Base-by-base conservation (phyloP, 1,284 basidiomycete species). In the Ceratobasidium sp. region DNA sequence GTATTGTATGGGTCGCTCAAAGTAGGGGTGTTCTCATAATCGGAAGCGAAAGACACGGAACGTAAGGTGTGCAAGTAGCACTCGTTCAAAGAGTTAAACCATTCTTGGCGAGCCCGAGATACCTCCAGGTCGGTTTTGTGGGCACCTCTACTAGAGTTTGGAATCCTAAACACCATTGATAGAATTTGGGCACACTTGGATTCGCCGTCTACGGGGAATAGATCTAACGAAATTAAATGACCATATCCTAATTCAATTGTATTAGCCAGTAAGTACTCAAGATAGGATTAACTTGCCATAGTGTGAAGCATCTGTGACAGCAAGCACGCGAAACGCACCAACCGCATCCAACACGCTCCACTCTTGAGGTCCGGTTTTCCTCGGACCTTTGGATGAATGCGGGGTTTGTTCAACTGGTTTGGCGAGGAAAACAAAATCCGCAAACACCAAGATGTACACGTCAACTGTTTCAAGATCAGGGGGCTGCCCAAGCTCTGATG, bases 371-470 rank as follows among this genome's bases (percentile, higher is more conserved):
- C 84, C 83, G 18, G 79, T 77, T 49, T 81, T 82, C 68, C 82
- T 72, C 33, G 82, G 81, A 80, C 80, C 82, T 82, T 79, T 81
- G 33, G 61, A 39, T 67, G 61, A 72, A 60, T 78, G 64, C 77
- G 72, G 72, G 77, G 58, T 67, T 73, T 82, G 85, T 58, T 78
- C 81, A 26, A 82, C 55, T 12, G 84, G 84, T 40, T 84, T 84
- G 20, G 89, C 87, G 26, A 94, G 82, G 42, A 94, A 81, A 28
- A 94, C 83, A 51, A 94, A 81, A 85, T 95, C 94, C 53, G 90
- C 90, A 83, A 95, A 94, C 9, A 95, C 87, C 75, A 94, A 89
- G 60, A 88, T 87, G 81, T 90, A 89, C 2, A 90, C 83, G 44
- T 78, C 82, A 13, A 81, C 76, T 79, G 84, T 81, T 75, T 75